Conservation (phyloP, 805 yeast species). For the Candida verbasci region DNA sequence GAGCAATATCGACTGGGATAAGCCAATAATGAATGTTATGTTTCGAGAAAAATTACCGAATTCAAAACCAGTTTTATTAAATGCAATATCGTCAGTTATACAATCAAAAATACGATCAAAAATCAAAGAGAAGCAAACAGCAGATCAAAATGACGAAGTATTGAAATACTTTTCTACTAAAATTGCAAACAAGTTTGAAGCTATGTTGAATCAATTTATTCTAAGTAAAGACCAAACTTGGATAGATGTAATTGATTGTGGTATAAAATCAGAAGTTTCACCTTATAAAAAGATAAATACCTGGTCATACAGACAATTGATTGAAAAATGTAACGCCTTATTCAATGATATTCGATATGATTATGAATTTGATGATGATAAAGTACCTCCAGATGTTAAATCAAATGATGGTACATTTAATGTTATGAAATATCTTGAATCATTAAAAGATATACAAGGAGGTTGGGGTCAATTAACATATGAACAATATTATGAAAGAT, state of each 20-base stretch:
- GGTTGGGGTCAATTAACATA: slow-evolving; percentile 2
- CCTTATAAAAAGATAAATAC: slow-evolving; percentile 7
- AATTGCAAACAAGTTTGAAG: slow-evolving; percentile 11
- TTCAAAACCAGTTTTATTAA: slow-evolving; percentile 18
- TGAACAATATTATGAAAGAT: slow-evolving; percentile 2
- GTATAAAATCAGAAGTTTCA: slow-evolving; percentile 14
- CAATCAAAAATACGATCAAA: slow-evolving; percentile 13
- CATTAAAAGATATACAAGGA: not conserved
- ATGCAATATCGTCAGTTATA: slow-evolving; percentile 16
- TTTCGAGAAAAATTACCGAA: slow-evolving; percentile 12
- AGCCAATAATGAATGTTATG: slow-evolving; percentile 6
- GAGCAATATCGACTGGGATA: slow-evolving; percentile 4
- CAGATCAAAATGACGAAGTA: slow-evolving; percentile 1
- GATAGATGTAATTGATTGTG: slow-evolving; percentile 27
- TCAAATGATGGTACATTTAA: slow-evolving; percentile 8
- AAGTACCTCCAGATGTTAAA: slow-evolving; percentile 5
- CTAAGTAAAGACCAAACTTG: slow-evolving; percentile 12
- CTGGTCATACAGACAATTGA: slow-evolving; percentile 11
- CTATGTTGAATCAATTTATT: slow-evolving; percentile 8
- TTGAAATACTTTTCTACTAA: slow-evolving; percentile 7
- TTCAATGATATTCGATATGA: slow-evolving; percentile 21
- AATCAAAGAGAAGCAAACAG: not conserved
- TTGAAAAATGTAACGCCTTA: slow-evolving; percentile 20
- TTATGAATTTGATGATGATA: slow-evolving; percentile 23
- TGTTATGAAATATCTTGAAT: slow-evolving; percentile 8